These are phyloP conservation scores for Lumnitzera racemosa DNA, from an alignment of 345 rosid genomes.

Conservation along the genomic window DNA sequence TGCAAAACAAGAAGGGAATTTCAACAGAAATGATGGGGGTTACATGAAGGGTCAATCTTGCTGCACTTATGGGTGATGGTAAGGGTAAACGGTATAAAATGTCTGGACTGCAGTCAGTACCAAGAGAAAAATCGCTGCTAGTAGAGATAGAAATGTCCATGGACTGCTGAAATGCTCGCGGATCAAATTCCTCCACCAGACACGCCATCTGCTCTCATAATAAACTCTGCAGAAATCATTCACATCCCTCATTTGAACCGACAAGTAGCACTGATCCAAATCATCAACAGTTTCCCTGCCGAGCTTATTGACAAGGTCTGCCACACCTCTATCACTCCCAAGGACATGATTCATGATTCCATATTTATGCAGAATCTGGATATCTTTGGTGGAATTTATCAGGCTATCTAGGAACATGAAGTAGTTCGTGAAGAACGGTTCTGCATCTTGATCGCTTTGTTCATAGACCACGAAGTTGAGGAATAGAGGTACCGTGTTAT, in stretches of 20 bases:
- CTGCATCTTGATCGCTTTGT: slow-evolving; percentile 8
- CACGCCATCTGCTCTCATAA: slow-evolving; percentile 1
- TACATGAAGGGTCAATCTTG: no score
- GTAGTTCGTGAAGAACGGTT: slow-evolving; percentile 14
- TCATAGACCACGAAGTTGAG: slow-evolving; percentile 12
- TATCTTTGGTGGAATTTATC: slow-evolving; percentile 6
- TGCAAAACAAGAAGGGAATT: no score
- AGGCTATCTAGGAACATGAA: slow-evolving; percentile 12
- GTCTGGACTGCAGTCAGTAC: slow-evolving; percentile 9
- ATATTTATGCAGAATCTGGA: slow-evolving; percentile 10
- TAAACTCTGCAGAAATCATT: slow-evolving; percentile 1
- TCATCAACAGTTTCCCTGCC: slow-evolving; percentile 12
- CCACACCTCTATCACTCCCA: slow-evolving; percentile 10
- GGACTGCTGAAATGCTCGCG: slow-evolving; percentile 8
- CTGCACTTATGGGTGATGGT: not conserved
- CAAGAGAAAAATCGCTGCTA: slow-evolving; percentile 12
- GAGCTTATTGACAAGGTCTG: slow-evolving; percentile 2
- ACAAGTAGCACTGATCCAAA: slow-evolving; percentile 2
- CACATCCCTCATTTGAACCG: not conserved
- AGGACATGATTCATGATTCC: slow-evolving; percentile 12
- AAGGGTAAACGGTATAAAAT: not conserved
- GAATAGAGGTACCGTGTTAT: slow-evolving; percentile 9
- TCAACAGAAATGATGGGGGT: no score
- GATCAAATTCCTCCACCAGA: slow-evolving; percentile 10
- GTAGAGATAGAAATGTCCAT: slow-evolving; percentile 11